Evolutionary conservation across 371 early-diverging fungal species (phyloP), one percentile per base, ranked within the genome.

Genomic region (Cokeromyces recurvatus): DNA sequence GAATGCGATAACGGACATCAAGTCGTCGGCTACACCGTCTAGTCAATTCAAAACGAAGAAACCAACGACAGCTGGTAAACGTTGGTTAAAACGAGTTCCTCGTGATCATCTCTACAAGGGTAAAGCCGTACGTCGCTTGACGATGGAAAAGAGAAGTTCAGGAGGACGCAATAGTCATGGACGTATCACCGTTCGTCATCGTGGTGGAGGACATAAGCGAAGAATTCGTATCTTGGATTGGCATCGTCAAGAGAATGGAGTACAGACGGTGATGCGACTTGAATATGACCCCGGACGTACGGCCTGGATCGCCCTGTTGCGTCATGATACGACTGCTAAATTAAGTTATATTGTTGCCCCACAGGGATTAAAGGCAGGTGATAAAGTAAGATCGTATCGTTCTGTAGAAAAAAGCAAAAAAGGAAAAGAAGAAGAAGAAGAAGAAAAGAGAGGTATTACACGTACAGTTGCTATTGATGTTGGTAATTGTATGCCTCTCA

Each of bases 201-300:
- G 93, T 34, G 98, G 98, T 40, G 98, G 96, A 37, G 98, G 97
- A 29, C 91, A 90, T 64, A 92, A 92, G 59, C 82, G 88, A 32
- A 85, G 93, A 48, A 83, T 94, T 64, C 81, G 97, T 49, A 59
- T 87, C 16, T 73, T 97, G 6, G 98, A 97, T 53, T 95, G 92
- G 77, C 61, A 78, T 48, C 91, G 98, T 47, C 60, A 52, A 23
- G 79, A 80, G 40, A 59, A 84, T 0, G 95, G 94, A 1, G 65
- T 78, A 5, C 92, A 92, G 51, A 77, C 81, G 35, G 95, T 97
- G 2, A 73, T 90, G 48, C 82, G 98, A 15, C 66, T 95, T 16
- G 98, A 97, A 65, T 91, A 93, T 59, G 98, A 97, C 64, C 98
- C 98, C 19, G 92, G 92, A 61, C 77, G 98, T 38, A 85, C 86